Base-by-base conservation (phyloP, 495 filamentous ascomycete genomes). In the Lasiosphaeria ovina region DNA sequence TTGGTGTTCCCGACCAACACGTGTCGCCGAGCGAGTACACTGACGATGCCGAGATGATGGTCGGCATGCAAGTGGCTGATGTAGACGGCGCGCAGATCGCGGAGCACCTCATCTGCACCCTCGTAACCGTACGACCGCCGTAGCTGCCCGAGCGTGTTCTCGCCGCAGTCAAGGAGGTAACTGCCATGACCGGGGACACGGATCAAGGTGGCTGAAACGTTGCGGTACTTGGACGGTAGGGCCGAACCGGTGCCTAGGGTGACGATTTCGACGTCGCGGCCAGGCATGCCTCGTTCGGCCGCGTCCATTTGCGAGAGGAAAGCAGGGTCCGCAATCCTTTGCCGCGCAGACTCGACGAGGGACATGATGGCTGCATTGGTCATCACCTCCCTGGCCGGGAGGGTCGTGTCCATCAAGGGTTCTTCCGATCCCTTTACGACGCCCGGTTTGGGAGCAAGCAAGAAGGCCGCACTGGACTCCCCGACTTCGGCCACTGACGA, bases 1-100 rank as follows among this genome's bases (percentile, higher is more conserved):
- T 12, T 32, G 33, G 51, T 31, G 16, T 58, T 33, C 16, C 31
- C 4, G 5, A 33, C 64, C 50, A 69, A 63, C 80, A 83, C 60
- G 33, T 32, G 67, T 59, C 88, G 86, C 85, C 91, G 93, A 16
- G 89, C 89, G 66, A 99, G 87, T 33, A 97, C 76, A 16, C 87
- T 81, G 33, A 81, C 80, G 0, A 86, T 90, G 35, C 94, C 94
- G 17, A 98, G 83, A 67, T 99, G 94, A 73, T 99, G 94, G 76
- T 99, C 94, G 34, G 94, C 94, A 68, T 99, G 94, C 54, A 93
- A 74, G 73, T 99, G 94, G 68, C 89, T 93, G 69, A 99, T 93
- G 88, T 90, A 97, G 56, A 99, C 89, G 63, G 85, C 81, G 42
- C 88, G 89, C 33, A 99, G 78, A 59, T 96, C 89, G 56, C 77